Conservation (phyloP, 139 green algal genomes). For the Ettlia oleoabundans region DNA sequence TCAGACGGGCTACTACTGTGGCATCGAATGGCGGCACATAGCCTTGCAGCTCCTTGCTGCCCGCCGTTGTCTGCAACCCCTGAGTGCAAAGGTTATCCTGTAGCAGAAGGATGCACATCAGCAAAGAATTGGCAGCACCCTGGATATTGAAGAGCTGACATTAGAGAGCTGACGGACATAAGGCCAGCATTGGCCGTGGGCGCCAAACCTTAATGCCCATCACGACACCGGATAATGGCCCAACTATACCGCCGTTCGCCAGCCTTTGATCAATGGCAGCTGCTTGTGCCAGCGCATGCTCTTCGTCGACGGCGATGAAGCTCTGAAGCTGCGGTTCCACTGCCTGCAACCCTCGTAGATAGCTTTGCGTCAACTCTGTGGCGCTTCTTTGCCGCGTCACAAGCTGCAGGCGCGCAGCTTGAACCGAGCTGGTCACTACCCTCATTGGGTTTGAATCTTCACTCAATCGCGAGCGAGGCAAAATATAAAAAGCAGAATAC, state of each 20-base stretch:
- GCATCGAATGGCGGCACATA: slow-evolving; percentile 83
- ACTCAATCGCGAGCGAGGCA: no score
- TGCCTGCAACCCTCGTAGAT: slow-evolving; percentile 45
- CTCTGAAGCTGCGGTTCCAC: slow-evolving; percentile 47
- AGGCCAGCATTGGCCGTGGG: no score
- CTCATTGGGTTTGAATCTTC: no score
- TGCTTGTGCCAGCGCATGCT: slow-evolving; percentile 44
- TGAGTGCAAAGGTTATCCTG: slow-evolving; percentile 96
- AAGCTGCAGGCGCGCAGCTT: no score
- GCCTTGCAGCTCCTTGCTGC: slow-evolving; percentile 74
- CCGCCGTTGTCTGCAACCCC: slow-evolving; percentile 88
- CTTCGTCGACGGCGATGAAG: slow-evolving; percentile 55
- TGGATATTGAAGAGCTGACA: no score
- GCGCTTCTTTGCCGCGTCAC: no score
- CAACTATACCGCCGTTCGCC: slow-evolving; percentile 31
- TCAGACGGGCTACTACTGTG: slow-evolving; percentile 74
- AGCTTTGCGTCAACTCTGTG: slow-evolving; percentile 58
- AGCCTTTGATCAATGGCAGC: slow-evolving; percentile 44
- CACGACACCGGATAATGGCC: slow-evolving; percentile 79
- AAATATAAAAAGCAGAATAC: no score
- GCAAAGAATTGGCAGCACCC: background rate
- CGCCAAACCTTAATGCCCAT: slow-evolving; percentile 89
- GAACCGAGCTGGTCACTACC: no score
- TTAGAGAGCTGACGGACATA: no score
- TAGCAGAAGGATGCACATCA: background rate